phyloP scores from a whole-genome alignment of 139 green algal species.

The Closterium sp. region DNA sequence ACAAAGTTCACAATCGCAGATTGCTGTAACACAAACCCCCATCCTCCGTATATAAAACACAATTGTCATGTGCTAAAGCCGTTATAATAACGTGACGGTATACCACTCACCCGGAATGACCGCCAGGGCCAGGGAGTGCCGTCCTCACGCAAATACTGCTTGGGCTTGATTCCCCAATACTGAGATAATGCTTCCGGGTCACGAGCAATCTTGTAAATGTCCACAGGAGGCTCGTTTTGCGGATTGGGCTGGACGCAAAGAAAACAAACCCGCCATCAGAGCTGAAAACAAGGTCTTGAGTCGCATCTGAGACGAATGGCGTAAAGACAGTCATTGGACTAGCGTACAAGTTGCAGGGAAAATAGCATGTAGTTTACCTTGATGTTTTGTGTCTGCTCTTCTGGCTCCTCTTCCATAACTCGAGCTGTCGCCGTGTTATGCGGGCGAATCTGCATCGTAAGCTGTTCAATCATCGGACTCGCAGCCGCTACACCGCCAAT shows the following conservation, averaged over 20 bases:
- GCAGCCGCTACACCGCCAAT: background rate
- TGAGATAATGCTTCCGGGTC: background rate
- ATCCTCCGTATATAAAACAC: too few relatives aligned
- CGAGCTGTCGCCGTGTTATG: background rate
- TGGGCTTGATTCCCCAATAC: conserved; percentile 45
- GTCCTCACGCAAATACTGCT: conserved; percentile 24
- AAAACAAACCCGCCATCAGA: background rate
- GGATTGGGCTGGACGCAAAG: background rate
- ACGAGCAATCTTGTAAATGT: background rate
- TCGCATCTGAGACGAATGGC: too few relatives aligned
- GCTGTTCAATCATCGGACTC: background rate
- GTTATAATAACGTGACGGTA: too few relatives aligned
- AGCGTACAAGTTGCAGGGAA: too few relatives aligned
- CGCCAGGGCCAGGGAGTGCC: conserved; percentile 41
- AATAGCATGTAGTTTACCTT: background rate
- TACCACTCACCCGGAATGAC: conserved; percentile 30
- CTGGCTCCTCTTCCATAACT: background rate
- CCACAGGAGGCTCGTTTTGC: background rate
- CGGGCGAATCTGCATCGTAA: background rate
- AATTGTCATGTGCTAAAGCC: too few relatives aligned
- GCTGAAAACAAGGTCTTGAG: too few relatives aligned
- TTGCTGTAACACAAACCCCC: too few relatives aligned
- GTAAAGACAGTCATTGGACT: too few relatives aligned
- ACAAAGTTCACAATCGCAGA: too few relatives aligned
- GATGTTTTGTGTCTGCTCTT: background rate